phyloP scores from a whole-genome alignment of 2,329 filamentous ascomycete genomes.

The Ambrosiella cleistominuta region DNA sequence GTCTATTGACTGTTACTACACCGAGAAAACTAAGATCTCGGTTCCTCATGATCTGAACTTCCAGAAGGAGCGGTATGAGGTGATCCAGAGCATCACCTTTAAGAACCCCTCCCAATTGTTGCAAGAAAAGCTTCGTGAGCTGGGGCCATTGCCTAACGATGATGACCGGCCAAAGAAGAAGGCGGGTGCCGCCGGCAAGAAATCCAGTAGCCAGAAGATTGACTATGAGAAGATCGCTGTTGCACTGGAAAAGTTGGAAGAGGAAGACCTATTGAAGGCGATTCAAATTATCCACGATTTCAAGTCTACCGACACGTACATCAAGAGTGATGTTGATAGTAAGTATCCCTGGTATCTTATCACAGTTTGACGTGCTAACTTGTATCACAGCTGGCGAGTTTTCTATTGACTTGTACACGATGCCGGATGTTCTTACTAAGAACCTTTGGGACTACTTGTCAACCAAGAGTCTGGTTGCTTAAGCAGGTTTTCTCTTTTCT shows the following conservation, averaged over 20 bases:
- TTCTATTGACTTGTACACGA: constrained; percentile 94
- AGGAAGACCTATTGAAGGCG: constrained; percentile 85
- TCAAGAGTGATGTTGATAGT: constrained; percentile 94
- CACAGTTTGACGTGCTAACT: constrained; percentile 9
- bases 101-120: constrained; percentile 86
- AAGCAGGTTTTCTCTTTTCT: background rate
- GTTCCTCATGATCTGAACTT: constrained; percentile 90
- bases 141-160: constrained; percentile 67
- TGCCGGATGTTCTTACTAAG: constrained; percentile 75
- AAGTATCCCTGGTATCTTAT: constrained; percentile 23
- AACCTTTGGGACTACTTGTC: constrained; percentile 81
- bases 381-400: constrained; percentile 63
- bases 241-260: constrained; percentile 68
- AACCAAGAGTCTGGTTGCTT: constrained; percentile 6
- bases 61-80: constrained; percentile 61
- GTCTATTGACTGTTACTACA: constrained; percentile 63
- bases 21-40: constrained; percentile 71
- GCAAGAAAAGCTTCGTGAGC: constrained; percentile 60
- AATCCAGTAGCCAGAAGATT: constrained; percentile 57
- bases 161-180: constrained; percentile 40
- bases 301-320: constrained; percentile 85
- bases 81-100: constrained; percentile 65
- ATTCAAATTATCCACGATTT: constrained; percentile 98
- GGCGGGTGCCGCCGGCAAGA: constrained; percentile 48
- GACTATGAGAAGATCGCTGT: constrained; percentile 98